phyloP scores from a whole-genome alignment of 75 land plant species.

The Sequoiadendron giganteum region DNA sequence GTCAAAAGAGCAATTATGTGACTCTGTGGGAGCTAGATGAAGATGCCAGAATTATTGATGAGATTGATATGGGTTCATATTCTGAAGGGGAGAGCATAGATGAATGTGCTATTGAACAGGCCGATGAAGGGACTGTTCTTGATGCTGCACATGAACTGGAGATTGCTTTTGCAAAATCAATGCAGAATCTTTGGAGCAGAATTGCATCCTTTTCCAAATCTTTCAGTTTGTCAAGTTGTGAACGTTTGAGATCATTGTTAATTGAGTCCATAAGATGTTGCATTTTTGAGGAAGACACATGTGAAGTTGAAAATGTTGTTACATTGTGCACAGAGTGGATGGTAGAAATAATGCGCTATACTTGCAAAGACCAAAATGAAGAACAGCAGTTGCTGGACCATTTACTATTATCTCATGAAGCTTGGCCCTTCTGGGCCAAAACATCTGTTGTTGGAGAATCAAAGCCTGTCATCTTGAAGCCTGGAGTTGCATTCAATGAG shows the following conservation, averaged over 20 bases:
- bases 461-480: conserved; percentile 6
- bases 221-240: conserved; percentile 13
- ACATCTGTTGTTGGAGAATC: conserved; percentile 17
- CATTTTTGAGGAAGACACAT: conserved; percentile 27
- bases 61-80: background rate
- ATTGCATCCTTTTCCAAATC: conserved; percentile 24
- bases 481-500: conserved; percentile 6
- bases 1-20: background rate
- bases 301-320: conserved; percentile 17
- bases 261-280: conserved; percentile 47
- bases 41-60: background rate
- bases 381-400: conserved; percentile 49
- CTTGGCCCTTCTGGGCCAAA: conserved; percentile 67
- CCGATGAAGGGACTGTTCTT: conserved; percentile 7
- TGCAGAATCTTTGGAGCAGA: conserved; percentile 30
- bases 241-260: conserved; percentile 33
- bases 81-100: conserved; percentile 11
- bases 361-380: conserved; percentile 35
- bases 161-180: conserved; percentile 31
- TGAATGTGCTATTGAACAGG: conserved; percentile 14
- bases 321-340: conserved; percentile 52
- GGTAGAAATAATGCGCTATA: conserved; percentile 30
- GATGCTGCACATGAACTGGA: background rate
- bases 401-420: conserved; percentile 40
- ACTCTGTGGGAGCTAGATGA: background rate